Percentiles rank a stretch among this genome's conserved stretches.
These are phyloP conservation scores for Vitellaria paradoxa DNA, from an alignment of 179 eudicot species.

Conservation along the genomic window DNA sequence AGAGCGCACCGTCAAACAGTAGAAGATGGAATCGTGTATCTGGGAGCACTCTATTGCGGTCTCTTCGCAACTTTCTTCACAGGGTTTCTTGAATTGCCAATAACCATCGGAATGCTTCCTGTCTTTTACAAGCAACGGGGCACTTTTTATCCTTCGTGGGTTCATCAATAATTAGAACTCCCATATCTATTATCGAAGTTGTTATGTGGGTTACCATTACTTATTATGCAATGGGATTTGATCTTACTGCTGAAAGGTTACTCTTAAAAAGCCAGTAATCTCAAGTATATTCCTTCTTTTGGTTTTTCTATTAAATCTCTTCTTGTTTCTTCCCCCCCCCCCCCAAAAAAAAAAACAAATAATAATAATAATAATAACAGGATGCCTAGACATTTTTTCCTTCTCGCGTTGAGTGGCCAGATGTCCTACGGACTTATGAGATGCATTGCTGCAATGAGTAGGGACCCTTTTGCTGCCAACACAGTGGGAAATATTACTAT, in stretches of 20 bases:
- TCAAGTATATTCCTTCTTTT: neutral
- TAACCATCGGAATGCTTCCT: conserved; percentile 40
- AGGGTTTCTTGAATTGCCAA: conserved; percentile 39
- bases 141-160: conserved; percentile 45
- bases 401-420: conserved; percentile 45
- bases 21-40: conserved; percentile 29
- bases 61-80: conserved; percentile 24
- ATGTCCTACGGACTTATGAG: conserved; percentile 56
- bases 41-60: conserved; percentile 33
- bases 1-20: conserved; percentile 19
- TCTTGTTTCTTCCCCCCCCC: neutral
- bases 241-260: conserved; percentile 37
- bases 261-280: neutral
- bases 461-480: conserved; percentile 55
- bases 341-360: too few relatives aligned
- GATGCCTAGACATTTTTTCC: conserved; percentile 43
- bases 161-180: conserved; percentile 37
- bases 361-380: too few relatives aligned
- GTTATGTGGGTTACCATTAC: conserved; percentile 34
- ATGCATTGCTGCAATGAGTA: conserved; percentile 54
- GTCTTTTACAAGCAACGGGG: conserved; percentile 47
- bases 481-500: conserved; percentile 48
- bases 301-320: neutral
- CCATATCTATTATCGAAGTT: conserved; percentile 33
- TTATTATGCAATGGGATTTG: conserved; percentile 44